Evolutionary conservation across 2,329 filamentous ascomycete species (phyloP).

Genomic region (Colletotrichum sp.): DNA sequence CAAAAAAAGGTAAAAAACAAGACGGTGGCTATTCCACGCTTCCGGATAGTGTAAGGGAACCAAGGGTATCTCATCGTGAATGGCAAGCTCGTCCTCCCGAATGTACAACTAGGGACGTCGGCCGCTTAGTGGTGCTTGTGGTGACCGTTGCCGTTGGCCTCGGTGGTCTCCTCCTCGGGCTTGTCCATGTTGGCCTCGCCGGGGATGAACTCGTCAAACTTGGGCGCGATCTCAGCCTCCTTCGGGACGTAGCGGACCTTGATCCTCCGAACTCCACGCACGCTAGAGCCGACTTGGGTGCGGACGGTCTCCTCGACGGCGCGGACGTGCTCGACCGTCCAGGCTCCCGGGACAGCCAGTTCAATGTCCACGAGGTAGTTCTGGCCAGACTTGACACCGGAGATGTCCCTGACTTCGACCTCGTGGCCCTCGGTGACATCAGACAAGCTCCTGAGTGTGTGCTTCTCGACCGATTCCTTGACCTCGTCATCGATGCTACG

Average conservation of each 20-base stretch:
- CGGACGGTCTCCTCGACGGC: slow-evolving; percentile 77
- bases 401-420: slow-evolving; percentile 77
- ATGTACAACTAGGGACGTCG: background rate
- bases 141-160: slow-evolving; percentile 33
- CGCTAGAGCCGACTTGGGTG: slow-evolving; percentile 73
- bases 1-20: background rate
- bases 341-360: slow-evolving; percentile 76
- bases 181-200: slow-evolving; percentile 69
- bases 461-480: slow-evolving; percentile 71
- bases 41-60: slow-evolving; percentile 7
- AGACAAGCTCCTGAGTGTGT: slow-evolving; percentile 64
- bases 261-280: slow-evolving; percentile 84
- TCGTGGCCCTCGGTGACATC: slow-evolving; percentile 58
- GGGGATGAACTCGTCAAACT: slow-evolving; percentile 80
- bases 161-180: slow-evolving; percentile 43
- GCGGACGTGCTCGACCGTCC: slow-evolving; percentile 75
- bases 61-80: slow-evolving; percentile 22
- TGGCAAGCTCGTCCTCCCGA: slow-evolving; percentile 10
- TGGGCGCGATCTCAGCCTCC: slow-evolving; percentile 56
- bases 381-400: slow-evolving; percentile 93
- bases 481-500: slow-evolving; percentile 86
- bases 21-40: background rate
- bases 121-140: slow-evolving; percentile 31
- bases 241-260: slow-evolving; percentile 82
- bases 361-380: slow-evolving; percentile 95